These are phyloP conservation scores for Rehmannia glutinosa DNA, from an alignment of 257 asterid genomes.

Conservation along the genomic window DNA sequence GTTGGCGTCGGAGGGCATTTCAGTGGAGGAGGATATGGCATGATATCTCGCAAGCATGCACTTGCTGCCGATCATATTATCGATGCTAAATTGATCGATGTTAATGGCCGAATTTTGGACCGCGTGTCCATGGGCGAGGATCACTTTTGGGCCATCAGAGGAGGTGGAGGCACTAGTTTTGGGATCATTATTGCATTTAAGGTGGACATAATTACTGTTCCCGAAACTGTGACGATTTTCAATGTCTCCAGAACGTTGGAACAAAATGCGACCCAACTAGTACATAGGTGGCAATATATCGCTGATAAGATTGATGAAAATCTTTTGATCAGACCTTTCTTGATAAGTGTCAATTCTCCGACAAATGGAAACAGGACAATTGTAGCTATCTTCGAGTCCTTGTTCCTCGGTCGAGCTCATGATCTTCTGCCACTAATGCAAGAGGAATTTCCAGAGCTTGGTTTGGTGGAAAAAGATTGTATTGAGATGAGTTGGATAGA, in stretches of 20 bases:
- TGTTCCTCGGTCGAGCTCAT: conserved; percentile 30
- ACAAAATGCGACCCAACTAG: conserved; percentile 37
- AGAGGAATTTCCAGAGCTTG: too few relatives aligned
- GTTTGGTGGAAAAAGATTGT: conserved; percentile 30
- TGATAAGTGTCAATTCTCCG: conserved; percentile 11
- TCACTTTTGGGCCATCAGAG: background rate
- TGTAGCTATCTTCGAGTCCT: conserved; percentile 17
- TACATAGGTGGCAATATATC: conserved; percentile 38
- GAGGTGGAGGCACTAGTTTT: background rate
- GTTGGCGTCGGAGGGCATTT: background rate
- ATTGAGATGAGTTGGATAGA: conserved; percentile 38
- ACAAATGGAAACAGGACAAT: conserved; percentile 12
- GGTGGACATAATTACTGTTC: background rate
- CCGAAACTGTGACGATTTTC: conserved; percentile 13
- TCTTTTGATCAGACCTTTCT: conserved; percentile 23
- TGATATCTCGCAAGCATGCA: background rate
- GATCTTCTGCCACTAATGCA: conserved; percentile 30
- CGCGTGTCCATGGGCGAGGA: background rate
- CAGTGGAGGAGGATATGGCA: background rate
- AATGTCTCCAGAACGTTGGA: conserved; percentile 24
- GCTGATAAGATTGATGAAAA: conserved; percentile 37
- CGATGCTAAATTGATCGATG: background rate
- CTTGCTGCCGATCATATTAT: background rate
- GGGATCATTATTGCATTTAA: background rate
- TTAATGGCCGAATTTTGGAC: background rate